Evolutionary conservation across 2,329 filamentous ascomycete genomes (phyloP), one percentile per base, ranked within the genome.

Genomic region (Cryoendolithus antarcticus): DNA sequence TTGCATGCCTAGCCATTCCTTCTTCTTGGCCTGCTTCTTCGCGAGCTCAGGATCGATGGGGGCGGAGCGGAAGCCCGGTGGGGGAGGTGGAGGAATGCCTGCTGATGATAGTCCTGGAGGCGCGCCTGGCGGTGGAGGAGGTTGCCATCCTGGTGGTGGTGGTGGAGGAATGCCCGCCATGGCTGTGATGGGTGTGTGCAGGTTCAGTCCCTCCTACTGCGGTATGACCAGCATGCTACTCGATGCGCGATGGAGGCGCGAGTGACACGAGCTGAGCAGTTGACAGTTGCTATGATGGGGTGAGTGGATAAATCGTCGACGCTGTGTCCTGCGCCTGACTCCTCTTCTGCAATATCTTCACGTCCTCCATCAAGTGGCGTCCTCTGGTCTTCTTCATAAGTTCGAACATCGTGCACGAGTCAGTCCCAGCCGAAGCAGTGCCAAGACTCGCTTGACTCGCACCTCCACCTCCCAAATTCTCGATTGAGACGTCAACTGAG

Each of bases 1-100:
- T 66, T 93, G 91, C 49, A 74, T 77, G 45, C 88, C 82, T 54
- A 96, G 71, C 93, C 93, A 98, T 79, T 95, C 88, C 61, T 86
- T 93, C 74, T 96, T 98, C 74, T 96, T 98, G 64, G 95, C 85
- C 42, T 88, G 85, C 57, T 95, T 93, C 67, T 98, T 98, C 38
- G 86, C 86, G 55, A 85, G 73, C 48, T 88, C 84, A 34, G 86
- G 80, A 58, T 96, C 81, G 49, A 78, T 73, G 15, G 80, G 75
- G 32, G 86, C 85, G 15, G 35, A 27, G 47, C 78, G 77, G 61
- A 86, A 93, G 31, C 86, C 86, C 19, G 86, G 86, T 15, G 88
- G 86, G 38, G 86, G 86, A 46, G 88, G 50, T 39, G 86, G 84
- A 44, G 86, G 86, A 21, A 44, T 40, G 10, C 39, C 40, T 38